phyloP scores from a whole-genome alignment of 2,329 filamentous ascomycete species.

The Magnaporthales sp. region DNA sequence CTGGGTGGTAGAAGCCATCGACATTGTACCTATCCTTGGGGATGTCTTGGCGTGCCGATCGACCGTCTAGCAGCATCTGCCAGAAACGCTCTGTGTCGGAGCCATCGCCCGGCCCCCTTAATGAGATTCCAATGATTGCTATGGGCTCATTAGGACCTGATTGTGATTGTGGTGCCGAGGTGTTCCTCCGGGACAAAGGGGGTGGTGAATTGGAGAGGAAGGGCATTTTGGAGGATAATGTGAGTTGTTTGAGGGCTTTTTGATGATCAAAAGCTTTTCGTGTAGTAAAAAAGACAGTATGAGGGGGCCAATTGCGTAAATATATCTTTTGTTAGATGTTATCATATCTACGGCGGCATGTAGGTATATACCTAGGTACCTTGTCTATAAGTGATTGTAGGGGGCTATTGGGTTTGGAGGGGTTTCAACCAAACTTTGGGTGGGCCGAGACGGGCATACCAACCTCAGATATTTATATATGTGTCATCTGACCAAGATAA shows the following conservation, averaged over 20 bases:
- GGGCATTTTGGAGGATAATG: neutral
- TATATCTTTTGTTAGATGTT: too few species aligned
- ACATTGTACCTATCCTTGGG: constrained; percentile 21
- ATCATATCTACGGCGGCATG: too few species aligned
- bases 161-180: neutral
- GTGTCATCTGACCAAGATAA: too few species aligned
- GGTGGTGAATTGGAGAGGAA: neutral
- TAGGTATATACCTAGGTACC: too few species aligned
- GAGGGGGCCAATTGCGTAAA: too few species aligned
- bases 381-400: too few species aligned
- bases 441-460: neutral
- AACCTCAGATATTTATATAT: neutral
- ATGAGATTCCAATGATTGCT: constrained; percentile 23
- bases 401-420: too few species aligned
- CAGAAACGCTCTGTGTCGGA: constrained; percentile 20
- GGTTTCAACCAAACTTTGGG: neutral
- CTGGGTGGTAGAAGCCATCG: constrained; percentile 22
- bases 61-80: constrained; percentile 17
- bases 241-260: neutral
- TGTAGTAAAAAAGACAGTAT: too few species aligned
- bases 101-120: constrained; percentile 18
- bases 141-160: constrained; percentile 10
- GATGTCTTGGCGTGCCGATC: constrained; percentile 17
- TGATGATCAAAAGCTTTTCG: too few species aligned
- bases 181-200: neutral